Percentiles rank a stretch among this genome's conserved stretches.
phyloP scores from a whole-genome alignment of 495 filamentous ascomycete species.

The Hapsidospora chrysogenum region DNA sequence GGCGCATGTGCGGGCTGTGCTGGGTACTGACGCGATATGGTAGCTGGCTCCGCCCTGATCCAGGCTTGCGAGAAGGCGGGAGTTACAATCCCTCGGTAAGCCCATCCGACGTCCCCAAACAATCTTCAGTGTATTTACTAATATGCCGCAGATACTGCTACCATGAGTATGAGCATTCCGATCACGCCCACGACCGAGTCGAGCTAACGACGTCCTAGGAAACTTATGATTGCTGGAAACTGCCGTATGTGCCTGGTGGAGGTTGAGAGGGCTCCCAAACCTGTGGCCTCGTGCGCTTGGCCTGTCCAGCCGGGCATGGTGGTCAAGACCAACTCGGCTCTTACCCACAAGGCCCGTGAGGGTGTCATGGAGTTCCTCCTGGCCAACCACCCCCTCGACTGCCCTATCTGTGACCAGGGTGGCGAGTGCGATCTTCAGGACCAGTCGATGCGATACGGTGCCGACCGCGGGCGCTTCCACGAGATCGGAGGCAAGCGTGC shows the following conservation, averaged over 20 bases:
- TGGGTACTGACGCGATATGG: constrained; percentile 13
- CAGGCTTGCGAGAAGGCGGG: constrained; percentile 98
- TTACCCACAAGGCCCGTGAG: constrained; percentile 92
- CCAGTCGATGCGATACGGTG: constrained; percentile 97
- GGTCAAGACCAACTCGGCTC: constrained; percentile 90
- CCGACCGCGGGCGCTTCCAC: constrained; percentile 90
- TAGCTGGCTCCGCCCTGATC: constrained; percentile 84
- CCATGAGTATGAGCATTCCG: constrained; percentile 54
- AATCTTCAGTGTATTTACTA: background rate
- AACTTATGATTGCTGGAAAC: constrained; percentile 96
- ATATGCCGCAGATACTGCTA: constrained; percentile 70
- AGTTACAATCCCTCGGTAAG: constrained; percentile 67
- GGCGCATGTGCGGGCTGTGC: constrained; percentile 7
- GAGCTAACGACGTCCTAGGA: constrained; percentile 36
- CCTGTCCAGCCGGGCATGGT: constrained; percentile 97
- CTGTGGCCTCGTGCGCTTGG: constrained; percentile 96
- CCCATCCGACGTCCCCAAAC: constrained; percentile 1
- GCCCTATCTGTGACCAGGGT: constrained; percentile 95
- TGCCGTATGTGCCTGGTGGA: constrained; percentile 99
- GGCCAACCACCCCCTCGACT: constrained; percentile 94
- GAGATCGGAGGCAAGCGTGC: constrained; percentile 89
- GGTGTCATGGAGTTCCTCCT: constrained; percentile 98
- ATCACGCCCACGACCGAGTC: constrained; percentile 5
- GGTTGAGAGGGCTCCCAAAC: constrained; percentile 89
- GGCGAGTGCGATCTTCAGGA: constrained; percentile 98